phyloP scores from a whole-genome alignment of 1,284 basidiomycete genomes.

The Vanrija sp. region DNA sequence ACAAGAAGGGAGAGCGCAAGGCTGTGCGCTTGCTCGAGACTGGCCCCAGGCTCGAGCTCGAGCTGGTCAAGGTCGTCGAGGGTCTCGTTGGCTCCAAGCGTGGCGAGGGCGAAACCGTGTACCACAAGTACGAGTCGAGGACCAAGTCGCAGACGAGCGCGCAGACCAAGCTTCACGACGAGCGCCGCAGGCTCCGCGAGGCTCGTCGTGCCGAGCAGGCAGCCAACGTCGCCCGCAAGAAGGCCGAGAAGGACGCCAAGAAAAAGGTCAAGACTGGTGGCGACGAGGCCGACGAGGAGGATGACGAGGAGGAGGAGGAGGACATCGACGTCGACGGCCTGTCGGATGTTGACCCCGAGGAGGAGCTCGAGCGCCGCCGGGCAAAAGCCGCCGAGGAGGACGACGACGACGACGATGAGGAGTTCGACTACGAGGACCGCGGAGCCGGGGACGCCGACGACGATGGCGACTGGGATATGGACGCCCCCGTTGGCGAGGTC shows the following conservation, averaged over 20 bases:
- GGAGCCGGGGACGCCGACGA: slow-evolving; percentile 59
- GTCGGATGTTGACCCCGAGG: slow-evolving; percentile 49
- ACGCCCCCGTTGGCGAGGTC: slow-evolving; percentile 51
- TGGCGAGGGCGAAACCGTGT: slow-evolving; percentile 77
- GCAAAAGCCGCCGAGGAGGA: slow-evolving; percentile 27
- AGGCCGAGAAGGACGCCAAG: slow-evolving; percentile 49
- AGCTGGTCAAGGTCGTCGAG: slow-evolving; percentile 89
- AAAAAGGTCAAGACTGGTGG: slow-evolving; percentile 30
- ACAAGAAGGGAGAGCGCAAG: slow-evolving; percentile 81
- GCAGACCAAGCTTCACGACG: slow-evolving; percentile 69
- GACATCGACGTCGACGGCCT: slow-evolving; percentile 50
- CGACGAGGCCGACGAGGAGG: slow-evolving; percentile 47
- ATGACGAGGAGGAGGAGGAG: slow-evolving; percentile 45
- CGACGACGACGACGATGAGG: slow-evolving; percentile 38
- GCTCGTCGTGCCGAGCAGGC: slow-evolving; percentile 81
- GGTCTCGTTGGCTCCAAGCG: slow-evolving; percentile 69
- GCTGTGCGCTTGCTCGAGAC: slow-evolving; percentile 91
- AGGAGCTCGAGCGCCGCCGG: slow-evolving; percentile 34
- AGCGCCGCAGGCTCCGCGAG: slow-evolving; percentile 67
- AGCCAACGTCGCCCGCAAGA: slow-evolving; percentile 77
- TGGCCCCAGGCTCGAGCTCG: slow-evolving; percentile 90
- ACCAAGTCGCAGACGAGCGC: slow-evolving; percentile 64
- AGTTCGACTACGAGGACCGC: slow-evolving; percentile 45
- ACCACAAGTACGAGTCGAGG: slow-evolving; percentile 79
- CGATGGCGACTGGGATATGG: slow-evolving; percentile 50